These are phyloP conservation scores for Linnemannia elongata DNA, from an alignment of 192 early-diverging fungal species.

Conservation along the genomic window DNA sequence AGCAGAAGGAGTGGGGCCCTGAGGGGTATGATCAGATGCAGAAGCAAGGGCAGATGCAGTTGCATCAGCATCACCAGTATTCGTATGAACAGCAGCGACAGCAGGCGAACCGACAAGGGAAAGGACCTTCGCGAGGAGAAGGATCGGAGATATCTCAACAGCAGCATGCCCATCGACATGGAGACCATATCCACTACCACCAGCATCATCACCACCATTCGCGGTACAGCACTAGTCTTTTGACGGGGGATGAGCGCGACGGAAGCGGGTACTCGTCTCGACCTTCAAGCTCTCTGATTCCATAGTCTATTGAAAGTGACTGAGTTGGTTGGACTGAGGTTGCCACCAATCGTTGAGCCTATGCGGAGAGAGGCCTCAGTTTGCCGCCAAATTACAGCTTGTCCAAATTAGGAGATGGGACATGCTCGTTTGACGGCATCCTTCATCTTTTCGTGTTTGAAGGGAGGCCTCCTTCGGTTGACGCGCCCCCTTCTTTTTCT, in stretches of 20 bases:
- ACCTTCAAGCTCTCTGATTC: neutral
- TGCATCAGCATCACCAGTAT: slow-evolving; percentile 29
- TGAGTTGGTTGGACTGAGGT: neutral
- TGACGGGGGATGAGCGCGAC: neutral
- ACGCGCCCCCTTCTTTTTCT: neutral
- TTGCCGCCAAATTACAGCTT: neutral
- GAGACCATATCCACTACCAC: slow-evolving; percentile 13
- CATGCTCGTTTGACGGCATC: neutral
- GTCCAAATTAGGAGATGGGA: neutral
- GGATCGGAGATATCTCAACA: neutral
- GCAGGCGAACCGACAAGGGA: neutral
- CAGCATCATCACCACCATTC: slow-evolving; percentile 15
- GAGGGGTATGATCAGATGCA: neutral
- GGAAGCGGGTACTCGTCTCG: neutral
- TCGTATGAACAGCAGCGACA: neutral
- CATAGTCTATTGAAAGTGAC: neutral
- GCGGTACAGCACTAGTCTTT: slow-evolving; percentile 10
- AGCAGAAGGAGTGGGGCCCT: slow-evolving; percentile 1
- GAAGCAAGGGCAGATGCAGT: slow-evolving; percentile 21
- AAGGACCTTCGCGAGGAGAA: neutral
- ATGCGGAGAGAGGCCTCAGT: too few species aligned
- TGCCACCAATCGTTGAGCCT: neutral
- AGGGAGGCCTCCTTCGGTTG: neutral
- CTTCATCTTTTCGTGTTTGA: neutral
- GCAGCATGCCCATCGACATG: slow-evolving; percentile 12